phyloP scores from a whole-genome alignment of 2,329 filamentous ascomycete genomes.

The Dactylellina drechsleri region DNA sequence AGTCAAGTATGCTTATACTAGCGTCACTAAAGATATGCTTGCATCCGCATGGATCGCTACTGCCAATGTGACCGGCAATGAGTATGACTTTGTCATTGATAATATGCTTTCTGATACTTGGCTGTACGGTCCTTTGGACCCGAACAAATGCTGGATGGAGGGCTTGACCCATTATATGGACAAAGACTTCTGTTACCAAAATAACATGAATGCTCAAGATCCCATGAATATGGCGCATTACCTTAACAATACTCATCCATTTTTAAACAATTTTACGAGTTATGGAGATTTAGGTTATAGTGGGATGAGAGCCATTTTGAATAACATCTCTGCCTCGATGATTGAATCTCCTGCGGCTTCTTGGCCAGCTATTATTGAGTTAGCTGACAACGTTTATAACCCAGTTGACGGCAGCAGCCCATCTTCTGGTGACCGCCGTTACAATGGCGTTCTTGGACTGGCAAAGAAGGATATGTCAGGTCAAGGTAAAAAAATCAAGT shows the following conservation, averaged over 20 bases:
- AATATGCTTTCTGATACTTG: constrained; percentile 43
- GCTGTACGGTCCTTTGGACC: constrained; percentile 40
- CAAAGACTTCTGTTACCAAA: no score
- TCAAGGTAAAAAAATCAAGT: constrained; percentile 4
- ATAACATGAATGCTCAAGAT: not conserved
- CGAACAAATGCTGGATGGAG: constrained; percentile 26
- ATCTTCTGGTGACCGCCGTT: constrained; percentile 6
- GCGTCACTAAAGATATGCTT: not conserved
- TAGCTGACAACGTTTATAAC: constrained; percentile 39
- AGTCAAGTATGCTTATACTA: not conserved
- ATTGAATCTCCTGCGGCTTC: constrained; percentile 5
- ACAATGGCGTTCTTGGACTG: constrained; percentile 37
- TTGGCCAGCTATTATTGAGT: constrained; percentile 23
- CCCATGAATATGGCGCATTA: constrained; percentile 9
- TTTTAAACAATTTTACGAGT: constrained; percentile 27
- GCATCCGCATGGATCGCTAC: constrained; percentile 31
- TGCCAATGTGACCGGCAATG: constrained; percentile 20
- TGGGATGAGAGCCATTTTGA: constrained; percentile 14
- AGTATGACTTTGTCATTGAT: constrained; percentile 32
- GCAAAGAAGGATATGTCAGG: constrained; percentile 19
- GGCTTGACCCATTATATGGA: not conserved
- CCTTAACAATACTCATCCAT: constrained; percentile 6
- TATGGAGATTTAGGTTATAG: constrained; percentile 17
- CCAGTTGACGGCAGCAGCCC: not conserved
- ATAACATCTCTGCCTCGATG: constrained; percentile 1